These are phyloP conservation scores for Sporothrix brunneoviolacea DNA, from an alignment of 2,329 filamentous ascomycete species.

Conservation along the genomic window DNA sequence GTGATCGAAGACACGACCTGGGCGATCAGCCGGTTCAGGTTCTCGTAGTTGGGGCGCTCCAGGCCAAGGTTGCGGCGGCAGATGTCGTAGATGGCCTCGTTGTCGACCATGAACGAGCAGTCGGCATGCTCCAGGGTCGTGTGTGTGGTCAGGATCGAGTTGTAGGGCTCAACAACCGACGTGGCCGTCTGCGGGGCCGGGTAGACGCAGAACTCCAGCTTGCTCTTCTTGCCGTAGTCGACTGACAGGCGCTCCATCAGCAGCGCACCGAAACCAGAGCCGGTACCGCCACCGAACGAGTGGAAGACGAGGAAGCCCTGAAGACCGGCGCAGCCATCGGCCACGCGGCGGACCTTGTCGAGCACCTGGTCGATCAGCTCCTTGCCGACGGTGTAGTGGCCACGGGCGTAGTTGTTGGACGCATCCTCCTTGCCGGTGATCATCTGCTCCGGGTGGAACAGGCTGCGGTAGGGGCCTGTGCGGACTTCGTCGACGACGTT, in stretches of 20 bases:
- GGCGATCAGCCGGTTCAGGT: conserved; percentile 96
- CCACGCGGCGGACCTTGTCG: conserved; percentile 95
- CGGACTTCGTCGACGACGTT: conserved; percentile 99
- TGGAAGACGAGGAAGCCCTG: conserved; percentile 99
- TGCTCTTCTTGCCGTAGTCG: conserved; percentile 99
- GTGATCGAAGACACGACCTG: conserved; percentile 99
- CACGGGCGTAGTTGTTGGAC: conserved; percentile 99
- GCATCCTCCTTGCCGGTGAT: conserved; percentile 99
- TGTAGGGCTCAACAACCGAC: conserved; percentile 98
- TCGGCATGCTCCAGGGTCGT: conserved; percentile 98
- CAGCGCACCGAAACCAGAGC: conserved; percentile 95
- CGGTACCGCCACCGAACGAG: conserved; percentile 98
- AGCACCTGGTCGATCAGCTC: conserved; percentile 97
- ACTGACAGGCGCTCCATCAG: conserved; percentile 98
- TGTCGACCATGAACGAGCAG: conserved; percentile 99
- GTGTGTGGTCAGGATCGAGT: conserved; percentile 98
- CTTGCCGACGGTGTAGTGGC: conserved; percentile 99
- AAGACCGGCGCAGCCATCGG: conserved; percentile 95
- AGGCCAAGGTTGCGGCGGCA: conserved; percentile 96
- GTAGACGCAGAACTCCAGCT: conserved; percentile 99
- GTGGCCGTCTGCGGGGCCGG: conserved; percentile 95
- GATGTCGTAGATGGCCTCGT: conserved; percentile 99
- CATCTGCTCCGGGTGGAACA: conserved; percentile 99
- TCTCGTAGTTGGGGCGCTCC: conserved; percentile 96
- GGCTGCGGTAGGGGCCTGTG: conserved; percentile 88